These are phyloP conservation scores for Bolboschoenoplectus hybrid DNA, from an alignment of 202 grass and related monocot genomes.

Conservation along the genomic window DNA sequence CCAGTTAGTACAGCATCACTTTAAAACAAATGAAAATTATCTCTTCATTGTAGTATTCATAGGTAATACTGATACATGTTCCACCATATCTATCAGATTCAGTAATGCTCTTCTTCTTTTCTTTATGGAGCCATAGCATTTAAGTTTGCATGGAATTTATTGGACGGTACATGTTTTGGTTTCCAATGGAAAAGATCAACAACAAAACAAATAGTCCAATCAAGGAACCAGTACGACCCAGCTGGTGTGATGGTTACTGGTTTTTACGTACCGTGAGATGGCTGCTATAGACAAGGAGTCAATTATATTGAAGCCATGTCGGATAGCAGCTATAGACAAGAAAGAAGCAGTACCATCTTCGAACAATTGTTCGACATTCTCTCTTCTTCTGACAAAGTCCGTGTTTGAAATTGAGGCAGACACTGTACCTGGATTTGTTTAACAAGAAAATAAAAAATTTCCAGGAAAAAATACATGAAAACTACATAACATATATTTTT, in stretches of 20 bases:
- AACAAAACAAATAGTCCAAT: background rate
- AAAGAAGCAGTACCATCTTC: slow-evolving; percentile 95
- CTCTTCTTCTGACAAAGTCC: slow-evolving; percentile 85
- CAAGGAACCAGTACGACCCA: slow-evolving; percentile 4
- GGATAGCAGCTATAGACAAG: slow-evolving; percentile 85
- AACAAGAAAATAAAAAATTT: slow-evolving; percentile 38
- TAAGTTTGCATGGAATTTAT: background rate
- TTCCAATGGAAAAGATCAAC: background rate
- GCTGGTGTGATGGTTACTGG: background rate
- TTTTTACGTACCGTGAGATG: slow-evolving; percentile 64
- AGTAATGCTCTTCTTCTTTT: background rate
- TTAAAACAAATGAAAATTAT: slow-evolving; percentile 18
- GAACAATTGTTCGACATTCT: slow-evolving; percentile 67
- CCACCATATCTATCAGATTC: slow-evolving; percentile 12
- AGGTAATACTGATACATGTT: background rate
- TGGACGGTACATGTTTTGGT: background rate
- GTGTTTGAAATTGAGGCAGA: slow-evolving; percentile 90
- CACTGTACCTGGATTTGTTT: slow-evolving; percentile 70
- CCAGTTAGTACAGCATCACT: background rate
- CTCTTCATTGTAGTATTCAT: background rate
- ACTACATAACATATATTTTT: background rate
- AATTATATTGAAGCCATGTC: slow-evolving; percentile 80
- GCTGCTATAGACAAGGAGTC: slow-evolving; percentile 62
- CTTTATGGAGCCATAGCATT: background rate
- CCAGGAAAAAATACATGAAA: background rate